Evolutionary conservation across 169 alveolate genomes (phyloP), one percentile per base, ranked within the genome.

Genomic region (Plasmodium vinckei): DNA sequence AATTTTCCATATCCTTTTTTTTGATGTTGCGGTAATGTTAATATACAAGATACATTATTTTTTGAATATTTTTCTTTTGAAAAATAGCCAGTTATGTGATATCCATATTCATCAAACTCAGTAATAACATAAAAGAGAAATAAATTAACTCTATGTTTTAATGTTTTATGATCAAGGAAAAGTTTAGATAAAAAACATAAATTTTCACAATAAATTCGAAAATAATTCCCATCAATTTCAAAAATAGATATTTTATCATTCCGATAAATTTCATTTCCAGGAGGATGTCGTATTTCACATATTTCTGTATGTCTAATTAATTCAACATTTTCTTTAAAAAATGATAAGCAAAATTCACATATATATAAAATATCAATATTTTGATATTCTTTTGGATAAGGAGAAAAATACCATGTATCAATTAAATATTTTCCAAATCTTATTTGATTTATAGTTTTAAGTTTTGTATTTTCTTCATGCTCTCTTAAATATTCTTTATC

Each of bases 361-460:
- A 98, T 95, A 86, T 95, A 97, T 42, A 98, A 94, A 2, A 95
- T 94, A 51, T 97, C 98, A 33, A 96, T 93, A 79, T 97, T 95
- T 73, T 98, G 99, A 69, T 94, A 98, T 49, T 96, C 98, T 63
- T 95, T 96, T 10, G 99, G 99, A 67, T 97, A 98, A 33, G 99
- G 99, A 27, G 99, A 97, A 90, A 97, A 98, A 89, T 98, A 98
- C 99, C 99, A 98, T 12, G 99, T 95, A 87, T 97, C 99, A 17
- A 98, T 98, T 69, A 96, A 73, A 93, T 93, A 95, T 53, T 95
- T 93, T 5, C 99, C 99, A 59, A 98, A 95, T 69, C 95, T 96
- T n/a, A 98, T 96, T 73, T 93, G 94, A 63, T 96, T 96, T 13
- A 98, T 97, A 15, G 99, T 97, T 87, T 97, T 98, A 69, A 96